A percentile compares a stretch with the other conserved stretches of the same genome.
Conservation (phyloP, 192 early-diverging fungal species). For the Dispira simplex region DNA sequence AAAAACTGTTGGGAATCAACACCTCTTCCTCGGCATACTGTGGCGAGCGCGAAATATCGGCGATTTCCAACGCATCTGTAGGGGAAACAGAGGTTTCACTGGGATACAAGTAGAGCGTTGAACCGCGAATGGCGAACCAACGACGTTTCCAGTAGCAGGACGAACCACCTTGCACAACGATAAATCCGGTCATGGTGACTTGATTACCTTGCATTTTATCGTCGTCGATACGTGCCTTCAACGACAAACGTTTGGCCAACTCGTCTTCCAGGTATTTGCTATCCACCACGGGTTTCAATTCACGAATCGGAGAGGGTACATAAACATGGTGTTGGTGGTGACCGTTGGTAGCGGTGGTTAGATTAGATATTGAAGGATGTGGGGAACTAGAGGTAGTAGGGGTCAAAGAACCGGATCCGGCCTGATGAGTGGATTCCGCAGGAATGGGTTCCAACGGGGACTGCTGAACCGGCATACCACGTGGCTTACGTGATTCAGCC, state of each 20-base stretch:
- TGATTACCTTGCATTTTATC: background rate
- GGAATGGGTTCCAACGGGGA: constrained; percentile 5
- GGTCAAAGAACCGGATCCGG: background rate
- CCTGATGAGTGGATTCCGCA: background rate
- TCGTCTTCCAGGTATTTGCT: constrained; percentile 1
- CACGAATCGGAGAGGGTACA: background rate
- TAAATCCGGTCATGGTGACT: background rate
- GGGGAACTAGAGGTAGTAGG: background rate
- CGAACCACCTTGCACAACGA: background rate
- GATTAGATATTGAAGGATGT: background rate
- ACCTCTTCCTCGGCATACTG: constrained; percentile 30
- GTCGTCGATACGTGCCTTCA: constrained; percentile 1
- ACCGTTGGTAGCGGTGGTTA: background rate
- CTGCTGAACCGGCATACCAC: background rate
- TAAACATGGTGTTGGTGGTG: background rate
- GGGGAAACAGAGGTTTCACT: constrained; percentile 27
- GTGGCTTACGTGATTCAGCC: constrained; percentile 4
- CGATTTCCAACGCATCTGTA: constrained; percentile 23
- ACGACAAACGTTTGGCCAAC: constrained; percentile 4
- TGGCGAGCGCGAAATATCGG: constrained; percentile 20
- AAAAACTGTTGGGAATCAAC: constrained; percentile 33
- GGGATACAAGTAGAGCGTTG: constrained; percentile 27
- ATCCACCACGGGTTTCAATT: background rate
- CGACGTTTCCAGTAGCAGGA: constrained; percentile 32
- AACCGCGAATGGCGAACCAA: constrained; percentile 36